Base-by-base conservation (phyloP, 176 grass and related monocot species). In the Juncus effusus region DNA sequence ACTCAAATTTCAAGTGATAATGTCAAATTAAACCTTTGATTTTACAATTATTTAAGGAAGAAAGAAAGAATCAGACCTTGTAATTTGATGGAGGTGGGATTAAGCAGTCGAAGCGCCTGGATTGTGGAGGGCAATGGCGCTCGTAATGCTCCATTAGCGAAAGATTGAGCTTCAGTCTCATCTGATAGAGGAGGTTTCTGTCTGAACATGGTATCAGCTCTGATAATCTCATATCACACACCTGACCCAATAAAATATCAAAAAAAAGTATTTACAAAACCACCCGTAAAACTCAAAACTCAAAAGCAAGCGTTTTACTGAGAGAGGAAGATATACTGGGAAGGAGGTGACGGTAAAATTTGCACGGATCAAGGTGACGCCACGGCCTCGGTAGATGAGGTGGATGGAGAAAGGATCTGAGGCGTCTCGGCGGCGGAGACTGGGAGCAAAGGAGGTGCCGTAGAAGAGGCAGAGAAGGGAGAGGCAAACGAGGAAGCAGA, bases 131-230 rank as follows among this genome's bases (percentile, higher is more conserved):
- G 54, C 92, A 96, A 76, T 96, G 87, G 64, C 92, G 87, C 76
- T 96, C 92, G 67, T 96, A 96, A 66, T 96, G 92, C 77, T 96
- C 92, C 92, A 96, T 96, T 51, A 96, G 70, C 68, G 83, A 83
- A 74, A 96, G 81, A 86, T 96, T 87, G 61, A 96, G 82, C 59
- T 96, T 96, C 59, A 96, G 36, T 79, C 93, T 92, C 72, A 76
- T 96, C 76, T 96, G 93, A 77, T 88, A 96, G 83, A 96, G 88
- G 63, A 96, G 80, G 67, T 96, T 96, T 90, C 93, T 91, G 82
- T 96, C 93, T 71, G 91, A 77, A 89, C 93, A 96, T 40, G 93
- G 93, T 44, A 96, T 96, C 70, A 96, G 65, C 79, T 96, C 92
- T 76, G 92, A 96, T 80, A 91, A 79, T 63, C 76, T 67, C 52